Percentiles rank a stretch among this genome's conserved stretches.
phyloP scores from a whole-genome alignment of 2,329 filamentous ascomycete species.

The Thielaviopsis musarum region DNA sequence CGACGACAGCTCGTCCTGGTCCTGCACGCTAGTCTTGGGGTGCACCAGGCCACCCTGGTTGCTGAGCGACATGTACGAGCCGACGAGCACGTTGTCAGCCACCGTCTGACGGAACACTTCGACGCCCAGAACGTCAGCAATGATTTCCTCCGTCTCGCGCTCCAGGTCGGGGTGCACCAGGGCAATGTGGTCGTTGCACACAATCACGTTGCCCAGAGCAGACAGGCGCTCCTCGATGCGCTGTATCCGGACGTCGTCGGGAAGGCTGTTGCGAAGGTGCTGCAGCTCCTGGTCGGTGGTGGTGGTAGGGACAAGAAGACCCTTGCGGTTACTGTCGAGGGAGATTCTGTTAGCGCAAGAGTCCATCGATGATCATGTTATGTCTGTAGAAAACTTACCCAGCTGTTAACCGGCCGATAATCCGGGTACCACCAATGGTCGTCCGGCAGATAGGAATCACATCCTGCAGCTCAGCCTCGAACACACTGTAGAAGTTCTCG shows the following conservation, averaged over 20 bases:
- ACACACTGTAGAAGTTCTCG: slow-evolving; percentile 98
- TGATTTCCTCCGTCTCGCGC: slow-evolving; percentile 96
- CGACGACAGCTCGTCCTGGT: slow-evolving; percentile 91
- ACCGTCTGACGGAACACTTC: slow-evolving; percentile 90
- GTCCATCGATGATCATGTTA: not conserved
- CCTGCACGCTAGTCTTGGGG: slow-evolving; percentile 90
- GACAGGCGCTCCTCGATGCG: slow-evolving; percentile 94
- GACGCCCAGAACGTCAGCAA: slow-evolving; percentile 81
- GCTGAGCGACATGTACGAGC: slow-evolving; percentile 88
- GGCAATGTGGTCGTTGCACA: slow-evolving; percentile 90
- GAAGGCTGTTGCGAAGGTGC: slow-evolving; percentile 87
- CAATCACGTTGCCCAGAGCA: slow-evolving; percentile 92
- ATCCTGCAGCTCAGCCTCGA: slow-evolving; percentile 95
- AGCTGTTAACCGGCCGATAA: slow-evolving; percentile 87
- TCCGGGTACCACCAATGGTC: slow-evolving; percentile 90
- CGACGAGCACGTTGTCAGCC: slow-evolving; percentile 90
- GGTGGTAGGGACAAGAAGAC: slow-evolving; percentile 85
- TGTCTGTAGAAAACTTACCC: slow-evolving; percentile 38
- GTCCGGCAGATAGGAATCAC: slow-evolving; percentile 93
- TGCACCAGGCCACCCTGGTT: slow-evolving; percentile 96
- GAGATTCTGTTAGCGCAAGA: not conserved
- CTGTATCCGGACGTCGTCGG: slow-evolving; percentile 84
- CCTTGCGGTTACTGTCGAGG: slow-evolving; percentile 65
- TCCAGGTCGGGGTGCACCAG: slow-evolving; percentile 92
- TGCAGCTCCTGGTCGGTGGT: slow-evolving; percentile 97